phyloP scores from a whole-genome alignment of 495 filamentous ascomycete species.

The Penicillium samsonianum region DNA sequence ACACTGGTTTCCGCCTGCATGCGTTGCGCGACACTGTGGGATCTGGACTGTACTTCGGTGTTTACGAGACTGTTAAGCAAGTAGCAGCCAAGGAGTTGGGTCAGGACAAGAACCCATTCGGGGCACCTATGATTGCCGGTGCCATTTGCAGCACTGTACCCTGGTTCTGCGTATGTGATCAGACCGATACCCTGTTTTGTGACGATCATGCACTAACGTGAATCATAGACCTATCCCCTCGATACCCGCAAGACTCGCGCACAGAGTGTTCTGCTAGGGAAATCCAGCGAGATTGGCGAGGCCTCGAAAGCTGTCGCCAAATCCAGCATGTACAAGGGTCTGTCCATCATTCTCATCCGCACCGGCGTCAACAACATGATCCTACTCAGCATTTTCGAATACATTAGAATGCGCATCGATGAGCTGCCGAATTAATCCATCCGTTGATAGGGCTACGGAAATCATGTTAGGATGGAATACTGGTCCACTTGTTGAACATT shows the following conservation, averaged over 20 bases:
- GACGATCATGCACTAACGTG: constrained; percentile 13
- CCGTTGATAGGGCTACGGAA: neutral
- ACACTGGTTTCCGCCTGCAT: constrained; percentile 84
- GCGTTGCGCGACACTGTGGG: constrained; percentile 83
- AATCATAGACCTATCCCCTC: constrained; percentile 46
- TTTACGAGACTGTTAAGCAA: constrained; percentile 90
- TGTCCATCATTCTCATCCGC: constrained; percentile 50
- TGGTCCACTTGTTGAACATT: constrained; percentile 1
- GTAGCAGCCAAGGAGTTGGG: constrained; percentile 62
- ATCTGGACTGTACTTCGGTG: constrained; percentile 86
- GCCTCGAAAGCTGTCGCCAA: constrained; percentile 46
- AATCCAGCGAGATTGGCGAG: constrained; percentile 46
- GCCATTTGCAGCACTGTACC: constrained; percentile 51
- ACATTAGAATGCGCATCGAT: constrained; percentile 46
- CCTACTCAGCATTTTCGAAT: constrained; percentile 48
- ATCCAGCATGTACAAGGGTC: constrained; percentile 52
- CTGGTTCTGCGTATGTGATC: constrained; percentile 47
- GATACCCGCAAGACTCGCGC: constrained; percentile 53
- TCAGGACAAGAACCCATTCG: constrained; percentile 41
- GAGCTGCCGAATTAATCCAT: constrained; percentile 29
- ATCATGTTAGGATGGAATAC: neutral
- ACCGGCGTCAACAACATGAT: constrained; percentile 54
- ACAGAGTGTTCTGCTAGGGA: constrained; percentile 50
- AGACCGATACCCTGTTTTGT: neutral
- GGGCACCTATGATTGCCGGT: constrained; percentile 46